These are phyloP conservation scores for Calonectria henricotiae DNA, from an alignment of 2,329 filamentous ascomycete species.

Conservation along the genomic window DNA sequence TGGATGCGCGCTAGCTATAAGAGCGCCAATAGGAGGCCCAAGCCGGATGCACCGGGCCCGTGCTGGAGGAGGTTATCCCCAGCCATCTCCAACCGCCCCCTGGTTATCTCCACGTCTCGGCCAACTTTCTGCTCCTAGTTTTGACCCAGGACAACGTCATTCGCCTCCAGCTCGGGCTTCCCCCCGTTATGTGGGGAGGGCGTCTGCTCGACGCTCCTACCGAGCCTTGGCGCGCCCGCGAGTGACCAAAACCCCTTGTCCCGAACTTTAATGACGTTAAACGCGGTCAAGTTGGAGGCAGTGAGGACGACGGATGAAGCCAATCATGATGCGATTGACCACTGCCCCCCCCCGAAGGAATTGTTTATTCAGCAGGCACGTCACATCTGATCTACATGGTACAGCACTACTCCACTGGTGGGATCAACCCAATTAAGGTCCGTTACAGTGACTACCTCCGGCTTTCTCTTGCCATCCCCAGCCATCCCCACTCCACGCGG, in stretches of 20 bases:
- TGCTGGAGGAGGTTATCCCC: not conserved
- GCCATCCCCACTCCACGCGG: slow-evolving; percentile 6
- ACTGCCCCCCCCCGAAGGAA: too few relatives aligned
- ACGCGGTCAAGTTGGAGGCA: not conserved
- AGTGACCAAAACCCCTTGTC: not conserved
- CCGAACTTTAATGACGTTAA: slow-evolving; percentile 2
- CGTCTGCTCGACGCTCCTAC: not conserved
- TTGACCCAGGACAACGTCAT: not conserved
- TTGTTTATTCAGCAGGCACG: not conserved
- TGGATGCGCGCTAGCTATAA: slow-evolving; percentile 3
- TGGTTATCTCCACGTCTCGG: not conserved
- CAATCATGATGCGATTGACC: not conserved
- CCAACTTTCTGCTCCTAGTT: not conserved
- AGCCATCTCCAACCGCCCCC: not conserved
- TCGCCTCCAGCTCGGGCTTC: not conserved
- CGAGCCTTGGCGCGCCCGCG: not conserved
- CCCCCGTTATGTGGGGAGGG: not conserved
- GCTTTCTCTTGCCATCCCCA: not conserved
- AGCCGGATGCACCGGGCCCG: slow-evolving; percentile 4
- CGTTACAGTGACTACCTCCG: not conserved
- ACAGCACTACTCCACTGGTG: not conserved
- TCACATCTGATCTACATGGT: not conserved
- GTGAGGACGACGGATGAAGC: not conserved
- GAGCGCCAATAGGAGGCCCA: not conserved
- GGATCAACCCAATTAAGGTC: not conserved